Conservation (phyloP, 192 early-diverging fungal species). For the Pilobolus umbonatus region DNA sequence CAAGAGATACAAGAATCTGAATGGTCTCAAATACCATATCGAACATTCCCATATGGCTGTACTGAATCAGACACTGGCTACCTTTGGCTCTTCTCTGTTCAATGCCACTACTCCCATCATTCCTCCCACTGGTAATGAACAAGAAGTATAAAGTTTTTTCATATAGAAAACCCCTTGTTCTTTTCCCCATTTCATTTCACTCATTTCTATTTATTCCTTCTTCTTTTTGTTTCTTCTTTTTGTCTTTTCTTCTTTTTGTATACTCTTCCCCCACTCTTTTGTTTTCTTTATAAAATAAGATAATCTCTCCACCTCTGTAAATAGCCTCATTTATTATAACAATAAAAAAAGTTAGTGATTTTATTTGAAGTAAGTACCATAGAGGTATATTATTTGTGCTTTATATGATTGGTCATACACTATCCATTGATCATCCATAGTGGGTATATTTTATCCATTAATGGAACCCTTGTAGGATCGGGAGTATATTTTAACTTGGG, state of each 20-base stretch:
- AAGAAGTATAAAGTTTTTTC: not conserved
- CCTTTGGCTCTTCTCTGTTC: slow-evolving; percentile 27
- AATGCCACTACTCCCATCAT: not conserved
- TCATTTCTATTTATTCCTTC: not conserved
- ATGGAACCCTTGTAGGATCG: no score
- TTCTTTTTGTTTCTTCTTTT: not conserved
- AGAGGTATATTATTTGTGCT: no score
- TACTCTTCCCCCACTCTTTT: not conserved
- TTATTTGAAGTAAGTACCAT: no score
- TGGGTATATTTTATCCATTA: no score
- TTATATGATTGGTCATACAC: no score
- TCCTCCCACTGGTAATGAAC: not conserved
- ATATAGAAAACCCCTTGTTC: no score
- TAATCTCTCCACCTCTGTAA: not conserved
- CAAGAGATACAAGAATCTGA: slow-evolving; percentile 95
- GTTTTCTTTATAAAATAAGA: not conserved
- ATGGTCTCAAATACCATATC: slow-evolving; percentile 93
- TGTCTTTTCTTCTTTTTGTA: not conserved
- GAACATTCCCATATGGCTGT: slow-evolving; percentile 76
- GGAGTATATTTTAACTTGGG: no score
- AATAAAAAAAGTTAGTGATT: no score
- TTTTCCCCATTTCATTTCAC: no score
- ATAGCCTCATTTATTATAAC: no score
- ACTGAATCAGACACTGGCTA: slow-evolving; percentile 32
- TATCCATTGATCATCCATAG: no score